A percentile compares a stretch with the other conserved stretches of the same genome.
Evolutionary conservation across 495 filamentous ascomycete genomes (phyloP).

Genomic region (Saxophila tyrrhenica): DNA sequence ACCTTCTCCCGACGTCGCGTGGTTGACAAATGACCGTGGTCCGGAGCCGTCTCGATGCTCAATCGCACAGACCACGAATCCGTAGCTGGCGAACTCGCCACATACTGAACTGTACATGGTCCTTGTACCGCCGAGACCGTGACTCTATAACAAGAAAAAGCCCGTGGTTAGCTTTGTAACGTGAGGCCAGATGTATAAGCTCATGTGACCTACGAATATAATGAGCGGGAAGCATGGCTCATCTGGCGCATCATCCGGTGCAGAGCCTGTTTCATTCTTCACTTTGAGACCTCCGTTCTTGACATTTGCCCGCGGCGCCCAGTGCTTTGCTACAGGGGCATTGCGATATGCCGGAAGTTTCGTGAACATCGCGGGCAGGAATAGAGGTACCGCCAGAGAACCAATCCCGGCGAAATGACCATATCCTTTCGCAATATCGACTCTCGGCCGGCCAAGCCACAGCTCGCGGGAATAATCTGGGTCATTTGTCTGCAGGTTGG

Average conservation of each 20-base stretch:
- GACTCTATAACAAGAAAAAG: too few relatives aligned
- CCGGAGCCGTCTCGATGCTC: conserved; percentile 37
- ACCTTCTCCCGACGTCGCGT: conserved; percentile 21
- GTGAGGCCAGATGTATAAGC: too few relatives aligned
- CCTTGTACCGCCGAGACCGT: conserved; percentile 35
- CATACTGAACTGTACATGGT: conserved; percentile 36
- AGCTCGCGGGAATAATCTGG: conserved; percentile 33
- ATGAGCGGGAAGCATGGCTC: conserved; percentile 34
- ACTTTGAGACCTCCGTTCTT: conserved; percentile 19
- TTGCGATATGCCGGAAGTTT: conserved; percentile 48
- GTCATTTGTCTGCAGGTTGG: background rate
- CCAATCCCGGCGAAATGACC: conserved; percentile 41
- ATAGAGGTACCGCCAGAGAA: conserved; percentile 33
- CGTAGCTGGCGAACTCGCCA: conserved; percentile 36
- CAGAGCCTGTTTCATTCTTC: conserved; percentile 22
- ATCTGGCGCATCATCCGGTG: conserved; percentile 21
- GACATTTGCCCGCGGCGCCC: conserved; percentile 28
- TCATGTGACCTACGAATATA: too few relatives aligned
- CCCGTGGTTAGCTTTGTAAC: too few relatives aligned
- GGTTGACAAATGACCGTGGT: conserved; percentile 33
- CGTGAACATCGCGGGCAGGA: conserved; percentile 43
- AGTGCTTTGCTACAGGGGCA: conserved; percentile 32
- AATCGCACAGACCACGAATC: conserved; percentile 36
- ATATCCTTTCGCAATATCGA: conserved; percentile 41
- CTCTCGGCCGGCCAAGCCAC: conserved; percentile 43